Conservation (phyloP, 495 filamentous ascomycete genomes). For the Neurospora hispaniola region DNA sequence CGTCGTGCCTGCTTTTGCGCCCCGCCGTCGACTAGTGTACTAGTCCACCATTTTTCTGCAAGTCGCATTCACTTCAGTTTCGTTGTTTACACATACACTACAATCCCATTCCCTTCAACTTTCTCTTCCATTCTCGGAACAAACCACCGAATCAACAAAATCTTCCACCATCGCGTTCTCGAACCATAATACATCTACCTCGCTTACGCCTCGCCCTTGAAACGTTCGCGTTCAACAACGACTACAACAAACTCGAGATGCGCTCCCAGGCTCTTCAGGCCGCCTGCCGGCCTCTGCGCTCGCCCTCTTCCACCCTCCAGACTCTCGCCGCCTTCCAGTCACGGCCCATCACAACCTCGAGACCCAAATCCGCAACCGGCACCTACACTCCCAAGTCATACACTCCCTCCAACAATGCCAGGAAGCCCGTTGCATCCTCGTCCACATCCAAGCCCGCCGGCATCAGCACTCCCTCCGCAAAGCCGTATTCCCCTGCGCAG, state of each 20-base stretch:
- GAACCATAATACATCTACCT: background rate
- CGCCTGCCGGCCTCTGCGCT: constrained; percentile 10
- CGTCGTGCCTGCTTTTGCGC: background rate
- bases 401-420: background rate
- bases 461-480: constrained; percentile 1
- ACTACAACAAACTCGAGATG: constrained; percentile 8
- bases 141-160: background rate
- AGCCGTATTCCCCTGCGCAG: background rate
- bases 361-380: background rate
- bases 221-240: background rate
- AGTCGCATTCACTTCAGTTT: background rate
- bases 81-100: background rate
- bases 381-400: background rate
- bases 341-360: background rate
- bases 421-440: background rate
- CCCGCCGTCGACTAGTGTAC: background rate
- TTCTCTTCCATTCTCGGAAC: background rate
- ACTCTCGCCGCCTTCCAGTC: background rate
- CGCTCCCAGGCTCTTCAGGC: constrained; percentile 17
- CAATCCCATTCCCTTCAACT: background rate
- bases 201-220: background rate
- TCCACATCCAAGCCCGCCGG: background rate
- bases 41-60: background rate
- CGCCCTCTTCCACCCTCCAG: constrained; percentile 6
- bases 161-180: background rate